Evolutionary conservation across 2,329 filamentous ascomycete species (phyloP).

Genomic region (Cladosporium sp.): DNA sequence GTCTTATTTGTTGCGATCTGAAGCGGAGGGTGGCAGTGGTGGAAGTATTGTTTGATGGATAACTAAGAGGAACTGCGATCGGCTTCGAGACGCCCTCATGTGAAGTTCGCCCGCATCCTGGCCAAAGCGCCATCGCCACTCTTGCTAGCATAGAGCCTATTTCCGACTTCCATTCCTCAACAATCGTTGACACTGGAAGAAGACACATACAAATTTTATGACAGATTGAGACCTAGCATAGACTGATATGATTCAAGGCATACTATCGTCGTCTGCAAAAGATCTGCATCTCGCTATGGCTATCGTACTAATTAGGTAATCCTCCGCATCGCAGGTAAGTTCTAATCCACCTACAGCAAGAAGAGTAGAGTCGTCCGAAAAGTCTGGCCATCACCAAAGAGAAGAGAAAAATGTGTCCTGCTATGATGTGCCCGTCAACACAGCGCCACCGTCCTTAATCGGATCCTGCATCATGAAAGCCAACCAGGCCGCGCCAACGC

Average conservation of each 20-base stretch:
- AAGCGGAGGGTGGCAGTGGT: too few relatives aligned
- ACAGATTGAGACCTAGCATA: neutral
- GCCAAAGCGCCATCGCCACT: too few relatives aligned
- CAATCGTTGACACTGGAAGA: too few relatives aligned
- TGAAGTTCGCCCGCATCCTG: too few relatives aligned
- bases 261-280: neutral
- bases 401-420: neutral
- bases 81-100: too few relatives aligned
- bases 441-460: slow-evolving; percentile 13
- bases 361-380: neutral
- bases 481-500: slow-evolving; percentile 9
- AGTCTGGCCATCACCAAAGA: neutral
- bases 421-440: neutral
- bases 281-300: neutral
- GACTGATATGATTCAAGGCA: neutral
- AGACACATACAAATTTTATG: neutral
- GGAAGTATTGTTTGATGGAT: too few relatives aligned
- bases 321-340: neutral
- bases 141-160: too few relatives aligned
- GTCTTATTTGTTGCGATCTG: too few relatives aligned
- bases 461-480: slow-evolving; percentile 10
- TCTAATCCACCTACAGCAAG: neutral
- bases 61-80: too few relatives aligned
- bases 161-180: too few relatives aligned
- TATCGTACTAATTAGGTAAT: slow-evolving; percentile 1